Conservation (phyloP, 441 rosid species). For the Metrosideros polymorpha region DNA sequence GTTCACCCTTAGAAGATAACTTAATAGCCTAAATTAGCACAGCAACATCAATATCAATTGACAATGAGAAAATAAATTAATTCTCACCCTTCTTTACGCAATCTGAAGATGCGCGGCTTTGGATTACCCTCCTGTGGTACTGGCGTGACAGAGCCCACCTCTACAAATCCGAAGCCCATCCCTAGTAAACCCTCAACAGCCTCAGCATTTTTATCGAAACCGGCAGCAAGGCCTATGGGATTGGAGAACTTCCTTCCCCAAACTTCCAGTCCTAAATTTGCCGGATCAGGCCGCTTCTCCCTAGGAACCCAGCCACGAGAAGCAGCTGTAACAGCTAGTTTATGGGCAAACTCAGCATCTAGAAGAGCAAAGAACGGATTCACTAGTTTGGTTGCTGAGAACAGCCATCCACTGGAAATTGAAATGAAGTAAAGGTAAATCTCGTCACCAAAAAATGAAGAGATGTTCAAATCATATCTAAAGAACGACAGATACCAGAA, state of each 20-base stretch:
- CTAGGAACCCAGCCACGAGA: conserved; percentile 98
- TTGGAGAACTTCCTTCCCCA: conserved; percentile 99
- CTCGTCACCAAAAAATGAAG: not conserved
- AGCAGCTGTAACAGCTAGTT: conserved; percentile 79
- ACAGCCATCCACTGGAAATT: conserved; percentile 83
- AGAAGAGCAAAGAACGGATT: conserved; percentile 91
- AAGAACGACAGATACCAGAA: conserved; percentile 52
- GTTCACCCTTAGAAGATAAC: not conserved
- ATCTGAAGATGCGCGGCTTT: conserved; percentile 92
- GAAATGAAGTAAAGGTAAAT: not conserved
- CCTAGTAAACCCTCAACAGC: conserved; percentile 91
- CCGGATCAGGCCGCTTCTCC: conserved; percentile 83
- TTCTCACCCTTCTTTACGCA: conserved; percentile 69
- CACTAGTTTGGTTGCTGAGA: conserved; percentile 82
- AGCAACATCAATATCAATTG: not conserved
- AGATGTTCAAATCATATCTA: not conserved
- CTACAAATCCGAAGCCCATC: conserved; percentile 93
- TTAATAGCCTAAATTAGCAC: not conserved
- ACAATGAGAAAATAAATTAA: not conserved
- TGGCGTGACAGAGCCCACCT: conserved; percentile 97
- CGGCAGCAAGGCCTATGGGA: conserved; percentile 96
- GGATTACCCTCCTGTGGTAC: conserved; percentile 94
- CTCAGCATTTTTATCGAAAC: conserved; percentile 97
- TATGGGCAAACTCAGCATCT: conserved; percentile 91
- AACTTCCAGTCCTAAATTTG: conserved; percentile 73